A percentile compares a stretch with the other conserved stretches of the same genome.
Evolutionary conservation across 768 basidiomycete genomes (phyloP).

Genomic region (Nidularia pulvinata): DNA sequence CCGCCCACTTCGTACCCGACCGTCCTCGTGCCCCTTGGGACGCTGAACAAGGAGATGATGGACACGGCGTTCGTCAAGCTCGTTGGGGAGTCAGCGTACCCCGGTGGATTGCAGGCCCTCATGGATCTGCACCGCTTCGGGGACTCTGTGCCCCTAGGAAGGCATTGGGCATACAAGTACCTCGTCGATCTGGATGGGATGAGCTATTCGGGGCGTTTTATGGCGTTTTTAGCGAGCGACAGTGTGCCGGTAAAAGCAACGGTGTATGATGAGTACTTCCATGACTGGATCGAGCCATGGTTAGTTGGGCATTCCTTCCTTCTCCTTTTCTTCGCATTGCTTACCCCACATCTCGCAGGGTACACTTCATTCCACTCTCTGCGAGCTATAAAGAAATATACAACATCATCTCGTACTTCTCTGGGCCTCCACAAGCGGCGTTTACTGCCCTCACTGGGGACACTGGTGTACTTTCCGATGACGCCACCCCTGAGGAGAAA

Average conservation of each 20-base stretch:
- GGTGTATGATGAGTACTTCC: constrained; percentile 89
- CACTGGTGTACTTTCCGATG: constrained; percentile 7
- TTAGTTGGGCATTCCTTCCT: constrained; percentile 13
- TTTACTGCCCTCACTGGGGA: constrained; percentile 55
- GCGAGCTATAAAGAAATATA: constrained; percentile 89
- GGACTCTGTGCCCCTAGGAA: constrained; percentile 77
- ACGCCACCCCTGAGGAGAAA: no score
- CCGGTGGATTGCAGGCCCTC: constrained; percentile 71
- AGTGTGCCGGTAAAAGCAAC: constrained; percentile 90
- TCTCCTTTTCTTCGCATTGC: neutral
- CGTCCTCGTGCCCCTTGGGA: constrained; percentile 45
- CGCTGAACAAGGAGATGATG: constrained; percentile 81
- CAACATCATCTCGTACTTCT: constrained; percentile 93
- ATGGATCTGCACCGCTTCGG: constrained; percentile 66
- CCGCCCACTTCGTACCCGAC: constrained; percentile 60
- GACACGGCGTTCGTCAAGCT: constrained; percentile 86
- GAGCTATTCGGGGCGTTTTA: constrained; percentile 91
- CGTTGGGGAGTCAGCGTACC: constrained; percentile 69
- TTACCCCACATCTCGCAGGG: constrained; percentile 41
- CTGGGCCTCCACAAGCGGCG: constrained; percentile 70
- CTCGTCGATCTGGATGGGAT: constrained; percentile 93
- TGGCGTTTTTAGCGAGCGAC: constrained; percentile 83
- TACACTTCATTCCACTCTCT: constrained; percentile 94
- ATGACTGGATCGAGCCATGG: constrained; percentile 93
- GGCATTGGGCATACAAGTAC: constrained; percentile 94